Evolutionary conservation across 805 yeast genomes (phyloP).

Genomic region (Phaffomyces opuntiae): DNA sequence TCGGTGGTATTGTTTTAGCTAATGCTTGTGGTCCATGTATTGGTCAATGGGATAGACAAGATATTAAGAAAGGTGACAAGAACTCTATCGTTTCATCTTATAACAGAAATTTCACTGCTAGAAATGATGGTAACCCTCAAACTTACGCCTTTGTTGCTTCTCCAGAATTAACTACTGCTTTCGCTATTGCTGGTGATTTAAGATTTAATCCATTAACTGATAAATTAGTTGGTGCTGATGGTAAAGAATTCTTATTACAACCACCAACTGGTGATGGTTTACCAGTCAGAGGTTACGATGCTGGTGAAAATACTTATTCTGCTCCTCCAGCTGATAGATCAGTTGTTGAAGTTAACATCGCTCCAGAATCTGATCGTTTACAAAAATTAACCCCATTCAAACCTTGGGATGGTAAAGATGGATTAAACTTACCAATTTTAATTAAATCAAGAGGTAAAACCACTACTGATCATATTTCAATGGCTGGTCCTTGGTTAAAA

Average conservation of each 20-base stretch:
- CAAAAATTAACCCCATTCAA: conserved; percentile 90
- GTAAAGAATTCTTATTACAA: conserved; percentile 81
- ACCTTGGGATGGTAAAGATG: conserved; percentile 96
- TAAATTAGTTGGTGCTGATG: conserved; percentile 78
- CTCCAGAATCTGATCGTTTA: conserved; percentile 93
- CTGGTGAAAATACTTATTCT: conserved; percentile 93
- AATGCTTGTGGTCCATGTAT: conserved; percentile 99
- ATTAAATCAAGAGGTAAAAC: conserved; percentile 96
- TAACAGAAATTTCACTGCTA: conserved; percentile 96
- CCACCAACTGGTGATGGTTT: conserved; percentile 90
- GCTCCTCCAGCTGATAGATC: conserved; percentile 92
- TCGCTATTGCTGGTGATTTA: conserved; percentile 93
- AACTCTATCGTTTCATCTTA: conserved; percentile 95
- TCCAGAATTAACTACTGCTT: conserved; percentile 93
- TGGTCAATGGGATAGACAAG: conserved; percentile 98
- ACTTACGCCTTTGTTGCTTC: conserved; percentile 97
- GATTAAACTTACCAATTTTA: conserved; percentile 81
- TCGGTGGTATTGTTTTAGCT: conserved; percentile 91
- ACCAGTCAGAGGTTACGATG: conserved; percentile 84
- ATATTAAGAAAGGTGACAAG: conserved; percentile 87
- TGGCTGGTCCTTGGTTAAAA: conserved; percentile 99
- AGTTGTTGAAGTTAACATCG: conserved; percentile 62
- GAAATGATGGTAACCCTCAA: conserved; percentile 97
- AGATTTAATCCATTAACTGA: conserved; percentile 94
- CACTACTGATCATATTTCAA: conserved; percentile 98